Base-by-base conservation (phyloP, 441 rosid genomes). In the Gossypium davidsonii region DNA sequence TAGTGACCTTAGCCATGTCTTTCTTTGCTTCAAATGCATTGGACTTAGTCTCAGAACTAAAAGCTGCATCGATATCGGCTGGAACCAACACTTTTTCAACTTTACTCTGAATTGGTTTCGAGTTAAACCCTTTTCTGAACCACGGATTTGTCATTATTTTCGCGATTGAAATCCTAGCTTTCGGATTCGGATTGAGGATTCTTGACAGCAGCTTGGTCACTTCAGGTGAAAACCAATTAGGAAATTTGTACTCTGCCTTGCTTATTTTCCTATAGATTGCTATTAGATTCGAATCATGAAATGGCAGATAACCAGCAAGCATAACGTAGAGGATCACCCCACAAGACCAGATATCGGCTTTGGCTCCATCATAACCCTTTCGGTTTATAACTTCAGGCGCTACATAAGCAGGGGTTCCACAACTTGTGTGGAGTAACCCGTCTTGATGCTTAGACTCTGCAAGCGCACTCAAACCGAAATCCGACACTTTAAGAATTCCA, bases 381-480 rank as follows among this genome's bases (percentile, higher is more conserved):
- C 91, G 76, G 83, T 73, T 86, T 14, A 92, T 89, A 62, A 93
- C 92, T 79, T 92, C 96, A 0, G 97, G 93, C 39, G 97, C 97
- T 42, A 92, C 97, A 78, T 90, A 94, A 4, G 96, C 97, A 6
- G 97, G 97, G 3, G 97, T 90, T 9, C 97, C 97, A 14, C 98
- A 94, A 42, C 90, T 87, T 0, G 98, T 94, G 67, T 94, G 98
- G 0, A 94, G 96, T 39, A 92, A 77, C 0, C 98, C 96, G 55
- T 92, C 99, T 74, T 91, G 94, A 28, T 73, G 87, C 79, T 83
- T 91, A 68, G 87, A 88, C 48, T 89, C 92, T 0, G 90, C 66
- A 14, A 94, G 83, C 3, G 99, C 92, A 25, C 96, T 89, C 72
- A 92, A 80, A 4, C 99, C 99, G 67, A 92, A 94, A 77, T 94